A percentile compares a stretch with the other conserved stretches of the same genome.
Conservation (phyloP, 805 yeast species). For the Pichia thaimueangensis region DNA sequence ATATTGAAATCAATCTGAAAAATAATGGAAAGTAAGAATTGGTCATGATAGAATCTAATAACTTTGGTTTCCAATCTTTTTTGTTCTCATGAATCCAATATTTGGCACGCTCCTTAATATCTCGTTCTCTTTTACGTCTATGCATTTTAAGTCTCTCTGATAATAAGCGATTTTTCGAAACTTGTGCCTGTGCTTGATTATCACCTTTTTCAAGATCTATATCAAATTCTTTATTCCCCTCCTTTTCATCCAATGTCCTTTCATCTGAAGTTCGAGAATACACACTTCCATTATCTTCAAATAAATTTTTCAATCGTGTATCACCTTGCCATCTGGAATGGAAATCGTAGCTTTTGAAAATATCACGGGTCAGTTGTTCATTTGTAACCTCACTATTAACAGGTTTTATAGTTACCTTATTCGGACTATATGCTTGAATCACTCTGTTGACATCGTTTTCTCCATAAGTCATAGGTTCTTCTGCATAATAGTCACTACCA, state of each 20-base stretch:
- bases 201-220: conserved; percentile 16
- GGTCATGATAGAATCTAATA: conserved; percentile 54
- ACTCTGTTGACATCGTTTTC: not conserved
- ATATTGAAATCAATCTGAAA: conserved; percentile 53
- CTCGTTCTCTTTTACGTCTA: conserved; percentile 14
- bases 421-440: conserved; percentile 1
- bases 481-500: not conserved
- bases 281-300: conserved; percentile 26
- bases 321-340: conserved; percentile 68
- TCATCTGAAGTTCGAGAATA: not conserved
- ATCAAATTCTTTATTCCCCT: not conserved
- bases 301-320: conserved; percentile 48
- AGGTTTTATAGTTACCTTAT: not conserved
- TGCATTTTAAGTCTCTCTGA: conserved; percentile 1
- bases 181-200: no score
- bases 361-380: conserved; percentile 11
- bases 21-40: conserved; percentile 80
- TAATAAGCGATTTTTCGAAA: conserved; percentile 1
- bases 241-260: conserved; percentile 19
- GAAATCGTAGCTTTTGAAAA: conserved; percentile 24
- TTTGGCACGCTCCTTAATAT: conserved; percentile 50
- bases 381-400: conserved; percentile 18
- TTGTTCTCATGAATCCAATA: conserved; percentile 62
- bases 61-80: conserved; percentile 55
- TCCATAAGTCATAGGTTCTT: no score